Conservation (phyloP, 2,329 filamentous ascomycete genomes). For the Colletotrichum phormii region DNA sequence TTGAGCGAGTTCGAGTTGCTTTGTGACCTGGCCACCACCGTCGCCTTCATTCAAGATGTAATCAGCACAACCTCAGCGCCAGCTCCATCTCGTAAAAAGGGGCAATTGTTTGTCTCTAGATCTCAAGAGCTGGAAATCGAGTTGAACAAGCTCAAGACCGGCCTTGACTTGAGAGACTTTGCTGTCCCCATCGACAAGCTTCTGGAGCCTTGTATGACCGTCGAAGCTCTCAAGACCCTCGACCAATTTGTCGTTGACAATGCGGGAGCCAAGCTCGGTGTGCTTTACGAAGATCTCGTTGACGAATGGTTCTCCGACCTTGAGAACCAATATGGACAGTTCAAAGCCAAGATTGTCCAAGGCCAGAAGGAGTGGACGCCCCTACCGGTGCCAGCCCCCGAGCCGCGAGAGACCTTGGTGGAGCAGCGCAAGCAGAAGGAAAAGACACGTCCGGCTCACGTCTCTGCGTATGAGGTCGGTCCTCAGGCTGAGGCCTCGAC, state of each 20-base stretch:
- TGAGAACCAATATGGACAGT: slow-evolving; percentile 42
- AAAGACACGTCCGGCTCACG: slow-evolving; percentile 55
- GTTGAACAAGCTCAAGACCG: slow-evolving; percentile 49
- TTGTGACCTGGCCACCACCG: slow-evolving; percentile 50
- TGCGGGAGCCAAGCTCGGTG: slow-evolving; percentile 52
- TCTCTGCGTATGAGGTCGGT: slow-evolving; percentile 48
- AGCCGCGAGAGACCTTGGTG: slow-evolving; percentile 41
- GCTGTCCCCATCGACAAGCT: slow-evolving; percentile 56
- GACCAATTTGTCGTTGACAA: slow-evolving; percentile 52
- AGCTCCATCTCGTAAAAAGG: slow-evolving; percentile 51
- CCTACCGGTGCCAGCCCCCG: slow-evolving; percentile 31
- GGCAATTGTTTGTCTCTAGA: slow-evolving; percentile 49
- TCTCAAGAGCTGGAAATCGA: slow-evolving; percentile 50
- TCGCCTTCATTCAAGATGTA: slow-evolving; percentile 53
- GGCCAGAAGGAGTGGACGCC: slow-evolving; percentile 36
- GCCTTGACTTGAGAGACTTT: slow-evolving; percentile 54
- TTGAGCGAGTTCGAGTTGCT: slow-evolving; percentile 50
- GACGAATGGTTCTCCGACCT: slow-evolving; percentile 51
- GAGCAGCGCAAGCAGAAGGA: slow-evolving; percentile 53
- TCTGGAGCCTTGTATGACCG: slow-evolving; percentile 51
- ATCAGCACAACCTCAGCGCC: slow-evolving; percentile 49
- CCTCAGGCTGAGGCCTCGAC: neutral
- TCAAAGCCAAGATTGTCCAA: slow-evolving; percentile 31
- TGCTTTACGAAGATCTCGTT: slow-evolving; percentile 57
- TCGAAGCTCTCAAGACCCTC: slow-evolving; percentile 48